Base-by-base conservation (phyloP, 345 rosid species). In the Salix koriyanagi region DNA sequence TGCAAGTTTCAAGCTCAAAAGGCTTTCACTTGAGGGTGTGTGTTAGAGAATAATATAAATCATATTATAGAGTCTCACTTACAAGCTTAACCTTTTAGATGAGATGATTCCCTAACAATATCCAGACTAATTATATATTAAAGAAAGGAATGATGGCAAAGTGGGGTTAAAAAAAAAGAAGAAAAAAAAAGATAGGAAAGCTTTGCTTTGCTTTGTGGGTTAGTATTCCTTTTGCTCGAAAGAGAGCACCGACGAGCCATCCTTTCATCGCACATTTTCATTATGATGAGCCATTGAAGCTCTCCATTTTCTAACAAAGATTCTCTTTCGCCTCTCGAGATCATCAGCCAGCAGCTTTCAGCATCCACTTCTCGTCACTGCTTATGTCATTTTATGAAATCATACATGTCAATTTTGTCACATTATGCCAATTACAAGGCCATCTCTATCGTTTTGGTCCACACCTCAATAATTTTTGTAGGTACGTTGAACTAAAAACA, bases 331-430 rank as follows among this genome's bases (percentile, higher is more conserved):
- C 58, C 19, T 52, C 58, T 19, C 3, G 2, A 41, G 44, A 41
- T 9, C 44, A 11, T 41, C 58, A 18, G 2, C 7, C 58, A 19
- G 9, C 58, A 19, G 58, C 58, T 18, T 19, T 52, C 58, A 52
- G 58, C 58, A 52, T 52, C 58, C 10, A 32, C 19, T 28, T 54
- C 39, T 36, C 79, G 75, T 77, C 80, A 77, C 60, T 77, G 80
- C 80, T 13, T 62, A 61, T 14, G 79, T 77, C 75, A 70, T 70
- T 61, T 26, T 44, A 7, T n/a, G 26, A 18, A 44, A 44, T 23
- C 36, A 25, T 14, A 2, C 4, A n/a, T 41, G 39, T 56, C 71
- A 36, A 3, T 46, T 46, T 6, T 52, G 23, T 52, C 58, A 6
- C 58, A 2, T 18, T 19, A 12, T 18, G 19, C 58, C 58, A 52